These are phyloP conservation scores for Zopfia rhizophila DNA, from an alignment of 2,329 filamentous ascomycete species.

Conservation along the genomic window DNA sequence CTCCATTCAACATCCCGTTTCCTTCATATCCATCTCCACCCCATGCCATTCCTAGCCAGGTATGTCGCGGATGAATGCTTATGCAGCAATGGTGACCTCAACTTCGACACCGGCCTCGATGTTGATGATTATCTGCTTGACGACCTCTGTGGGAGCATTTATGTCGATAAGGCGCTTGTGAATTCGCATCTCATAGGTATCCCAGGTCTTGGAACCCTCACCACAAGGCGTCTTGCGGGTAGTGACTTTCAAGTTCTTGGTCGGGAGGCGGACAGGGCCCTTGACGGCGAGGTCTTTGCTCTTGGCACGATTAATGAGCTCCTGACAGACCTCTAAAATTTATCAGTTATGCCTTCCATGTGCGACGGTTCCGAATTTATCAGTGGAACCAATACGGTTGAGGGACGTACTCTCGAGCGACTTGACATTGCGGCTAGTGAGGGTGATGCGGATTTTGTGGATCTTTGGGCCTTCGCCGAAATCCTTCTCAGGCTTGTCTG, in stretches of 20 bases:
- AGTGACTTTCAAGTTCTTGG: conserved; percentile 95
- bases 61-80: no score
- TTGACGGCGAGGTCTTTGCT: conserved; percentile 98
- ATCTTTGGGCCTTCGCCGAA: conserved; percentile 93
- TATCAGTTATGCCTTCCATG: background rate
- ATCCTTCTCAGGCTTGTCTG: conserved; percentile 88
- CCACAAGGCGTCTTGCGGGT: conserved; percentile 99
- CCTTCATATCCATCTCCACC: no score
- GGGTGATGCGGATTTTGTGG: conserved; percentile 98
- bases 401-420: conserved; percentile 81
- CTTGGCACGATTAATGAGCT: conserved; percentile 98
- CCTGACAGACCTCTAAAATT: conserved; percentile 77
- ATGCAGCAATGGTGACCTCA: conserved; percentile 91
- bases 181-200: conserved; percentile 98
- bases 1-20: no score
- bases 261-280: conserved; percentile 96
- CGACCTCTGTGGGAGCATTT: conserved; percentile 96
- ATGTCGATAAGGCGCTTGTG: conserved; percentile 99
- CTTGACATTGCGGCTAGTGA: conserved; percentile 93
- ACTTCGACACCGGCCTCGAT: conserved; percentile 94
- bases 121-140: conserved; percentile 97
- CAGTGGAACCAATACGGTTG: background rate
- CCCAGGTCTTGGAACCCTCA: conserved; percentile 99
- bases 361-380: background rate
- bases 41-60: no score